These are phyloP conservation scores for Auriscalpium microsporum DNA, from an alignment of 768 basidiomycete genomes.

Conservation along the genomic window DNA sequence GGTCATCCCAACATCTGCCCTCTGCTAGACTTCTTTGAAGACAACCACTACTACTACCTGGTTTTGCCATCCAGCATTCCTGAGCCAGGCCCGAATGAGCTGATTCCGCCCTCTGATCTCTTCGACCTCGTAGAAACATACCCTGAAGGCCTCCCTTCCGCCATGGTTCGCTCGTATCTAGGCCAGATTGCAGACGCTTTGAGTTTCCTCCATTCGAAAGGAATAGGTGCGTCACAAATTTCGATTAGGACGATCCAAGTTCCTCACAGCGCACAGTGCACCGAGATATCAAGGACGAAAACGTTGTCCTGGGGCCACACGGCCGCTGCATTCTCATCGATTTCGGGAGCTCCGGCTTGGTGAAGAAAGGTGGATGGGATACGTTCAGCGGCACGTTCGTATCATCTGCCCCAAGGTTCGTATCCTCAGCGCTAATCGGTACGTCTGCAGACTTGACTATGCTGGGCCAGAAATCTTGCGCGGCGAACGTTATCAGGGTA, in stretches of 20 bases:
- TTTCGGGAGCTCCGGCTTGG: conserved; percentile 87
- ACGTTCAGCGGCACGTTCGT: conserved; percentile 88
- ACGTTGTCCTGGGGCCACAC: conserved; percentile 73
- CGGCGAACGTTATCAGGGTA: conserved; percentile 90
- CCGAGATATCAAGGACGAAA: conserved; percentile 97
- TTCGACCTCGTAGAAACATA: conserved; percentile 92
- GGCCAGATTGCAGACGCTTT: conserved; percentile 92
- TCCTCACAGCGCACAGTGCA: conserved; percentile 48
- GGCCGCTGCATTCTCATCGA: conserved; percentile 92
- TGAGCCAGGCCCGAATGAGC: conserved; percentile 42
- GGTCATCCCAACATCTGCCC: conserved; percentile 96
- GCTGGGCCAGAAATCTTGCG: conserved; percentile 94
- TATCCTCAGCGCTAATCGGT: conserved; percentile 11
- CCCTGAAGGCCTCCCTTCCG: conserved; percentile 75
- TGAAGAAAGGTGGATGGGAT: conserved; percentile 81
- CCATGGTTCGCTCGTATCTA: conserved; percentile 71
- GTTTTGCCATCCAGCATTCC: conserved; percentile 74
- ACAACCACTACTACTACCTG: conserved; percentile 92
- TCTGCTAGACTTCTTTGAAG: conserved; percentile 94
- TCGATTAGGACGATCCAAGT: no score
- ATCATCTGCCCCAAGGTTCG: neutral
- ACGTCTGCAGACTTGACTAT: conserved; percentile 64
- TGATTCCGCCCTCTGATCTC: conserved; percentile 66
- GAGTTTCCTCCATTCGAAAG: conserved; percentile 80
- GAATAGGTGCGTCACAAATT: conserved; percentile 61